Base-by-base conservation (phyloP, 805 yeast genomes). In the Blastobotrys peoriensis region DNA sequence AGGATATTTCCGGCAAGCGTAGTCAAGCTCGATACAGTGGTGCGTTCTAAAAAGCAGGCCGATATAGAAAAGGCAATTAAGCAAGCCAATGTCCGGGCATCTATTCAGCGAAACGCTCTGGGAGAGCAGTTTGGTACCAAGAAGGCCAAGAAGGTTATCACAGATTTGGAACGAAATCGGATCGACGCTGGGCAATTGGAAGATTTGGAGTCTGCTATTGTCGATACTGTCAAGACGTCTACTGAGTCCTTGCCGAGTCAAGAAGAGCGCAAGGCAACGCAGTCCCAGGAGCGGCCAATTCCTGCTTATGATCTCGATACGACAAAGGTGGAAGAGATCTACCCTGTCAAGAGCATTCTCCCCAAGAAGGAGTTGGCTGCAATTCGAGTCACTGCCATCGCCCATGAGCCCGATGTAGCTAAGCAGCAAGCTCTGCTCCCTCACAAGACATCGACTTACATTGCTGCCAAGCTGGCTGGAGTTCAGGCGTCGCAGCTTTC, bases 121-220 rank as follows among this genome's bases (percentile, higher is more conserved):
- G 98, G 98, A 59, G 91, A 87, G 66, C 94, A 93, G 2, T 93
- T 93, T 57, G 98, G 98, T 74, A 91, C 98, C 46, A 89, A 86
- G 69, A 89, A 81, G 69, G 97, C 97, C 50, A 91, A 87, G 69
- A 83, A 86, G 56, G 95, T 95, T 28, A 84, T 93, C 58, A 69
- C 76, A 41, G 91, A 83, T 61, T 66, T 79, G 57, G 93, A 82
- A 58, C 79, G 83, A 63, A 93, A 93, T 67, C 75, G 84, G 56
- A 81, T 93, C 59, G 97, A 93, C 61, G 75, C 96, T 2, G 94
- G 79, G 42, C 77, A 80, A 63, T 74, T 93, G 53, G 83, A 76
- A 45, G 83, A 75, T 48, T 70, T 80, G 41, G 93, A 91, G 61
- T 63, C 78, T 48, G 93, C 86, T 55, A 89, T 91, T 56, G 79